Evolutionary conservation across 306 rosid genomes (phyloP).

Genomic region (Mimosa pudica): DNA sequence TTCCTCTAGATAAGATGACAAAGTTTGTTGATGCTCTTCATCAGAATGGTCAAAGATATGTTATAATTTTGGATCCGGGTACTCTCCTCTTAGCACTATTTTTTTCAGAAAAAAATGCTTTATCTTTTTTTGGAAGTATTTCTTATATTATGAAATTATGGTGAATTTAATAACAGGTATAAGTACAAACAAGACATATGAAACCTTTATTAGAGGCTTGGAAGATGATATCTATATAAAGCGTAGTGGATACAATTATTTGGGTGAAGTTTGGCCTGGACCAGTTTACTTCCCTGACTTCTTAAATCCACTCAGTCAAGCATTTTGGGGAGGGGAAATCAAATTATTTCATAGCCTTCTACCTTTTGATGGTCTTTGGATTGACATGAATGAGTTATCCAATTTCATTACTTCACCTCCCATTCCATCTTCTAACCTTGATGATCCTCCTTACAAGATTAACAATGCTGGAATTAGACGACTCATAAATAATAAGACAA

Average conservation of each 20-base stretch:
- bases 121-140: constrained; percentile 3
- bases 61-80: constrained; percentile 87
- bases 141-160: background rate
- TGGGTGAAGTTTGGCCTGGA: constrained; percentile 94
- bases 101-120: background rate
- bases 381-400: constrained; percentile 89
- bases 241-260: constrained; percentile 64
- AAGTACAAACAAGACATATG: constrained; percentile 58
- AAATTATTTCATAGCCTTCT: constrained; percentile 55
- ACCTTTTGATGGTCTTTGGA: constrained; percentile 84
- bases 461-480: constrained; percentile 45
- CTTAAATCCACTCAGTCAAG: constrained; percentile 56
- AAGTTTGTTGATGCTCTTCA: constrained; percentile 62
- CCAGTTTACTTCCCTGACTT: constrained; percentile 81
- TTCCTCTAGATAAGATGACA: constrained; percentile 66
- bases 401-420: constrained; percentile 66
- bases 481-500: constrained; percentile 52
- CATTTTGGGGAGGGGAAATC: constrained; percentile 72
- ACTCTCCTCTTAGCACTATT: constrained; percentile 17
- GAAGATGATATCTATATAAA: constrained; percentile 69
- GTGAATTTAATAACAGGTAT: constrained; percentile 59
- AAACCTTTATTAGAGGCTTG: constrained; percentile 66
- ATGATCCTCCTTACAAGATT: constrained; percentile 80
- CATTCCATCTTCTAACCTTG: constrained; percentile 58
- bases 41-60: constrained; percentile 78